Evolutionary conservation across 768 basidiomycete species (phyloP).

Genomic region (Lentinula lateritia): DNA sequence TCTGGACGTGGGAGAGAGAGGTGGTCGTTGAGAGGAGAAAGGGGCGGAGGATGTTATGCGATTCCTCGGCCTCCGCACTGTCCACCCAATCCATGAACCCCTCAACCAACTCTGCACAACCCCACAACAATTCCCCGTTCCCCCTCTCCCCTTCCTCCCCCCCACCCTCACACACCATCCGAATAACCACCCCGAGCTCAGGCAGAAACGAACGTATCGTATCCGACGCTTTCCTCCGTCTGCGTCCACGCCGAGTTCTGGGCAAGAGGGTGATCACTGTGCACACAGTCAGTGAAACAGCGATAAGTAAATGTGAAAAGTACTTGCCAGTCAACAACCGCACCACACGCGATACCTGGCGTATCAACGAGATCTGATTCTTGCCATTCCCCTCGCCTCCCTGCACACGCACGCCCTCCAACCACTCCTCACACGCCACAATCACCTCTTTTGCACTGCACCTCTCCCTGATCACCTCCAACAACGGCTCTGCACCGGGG

Average conservation of each 20-base stretch:
- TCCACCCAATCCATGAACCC: neutral
- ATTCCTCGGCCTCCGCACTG: too few species aligned
- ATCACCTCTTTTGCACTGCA: slow-evolving; percentile 41
- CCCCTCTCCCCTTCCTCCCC: too few species aligned
- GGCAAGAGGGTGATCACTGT: too few species aligned
- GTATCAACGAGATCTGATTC: neutral
- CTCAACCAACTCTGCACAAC: neutral
- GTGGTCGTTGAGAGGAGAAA: neutral
- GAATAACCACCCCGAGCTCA: neutral
- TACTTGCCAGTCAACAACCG: slow-evolving; percentile 33
- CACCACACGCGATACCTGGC: slow-evolving; percentile 31
- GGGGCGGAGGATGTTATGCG: neutral
- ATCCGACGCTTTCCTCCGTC: neutral
- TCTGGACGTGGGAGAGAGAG: neutral
- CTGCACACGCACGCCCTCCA: too few species aligned
- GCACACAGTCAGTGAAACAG: too few species aligned
- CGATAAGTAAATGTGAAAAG: too few species aligned
- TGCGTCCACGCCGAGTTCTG: too few species aligned
- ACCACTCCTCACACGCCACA: slow-evolving; percentile 39
- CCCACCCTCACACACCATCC: neutral
- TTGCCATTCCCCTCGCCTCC: too few species aligned
- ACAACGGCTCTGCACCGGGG: slow-evolving; percentile 29
- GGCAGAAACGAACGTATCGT: neutral
- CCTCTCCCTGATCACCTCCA: slow-evolving; percentile 34
- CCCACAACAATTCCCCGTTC: too few species aligned